These are phyloP conservation scores for Teratosphaeria viscida DNA, from an alignment of 2,329 filamentous ascomycete species.

Conservation along the genomic window DNA sequence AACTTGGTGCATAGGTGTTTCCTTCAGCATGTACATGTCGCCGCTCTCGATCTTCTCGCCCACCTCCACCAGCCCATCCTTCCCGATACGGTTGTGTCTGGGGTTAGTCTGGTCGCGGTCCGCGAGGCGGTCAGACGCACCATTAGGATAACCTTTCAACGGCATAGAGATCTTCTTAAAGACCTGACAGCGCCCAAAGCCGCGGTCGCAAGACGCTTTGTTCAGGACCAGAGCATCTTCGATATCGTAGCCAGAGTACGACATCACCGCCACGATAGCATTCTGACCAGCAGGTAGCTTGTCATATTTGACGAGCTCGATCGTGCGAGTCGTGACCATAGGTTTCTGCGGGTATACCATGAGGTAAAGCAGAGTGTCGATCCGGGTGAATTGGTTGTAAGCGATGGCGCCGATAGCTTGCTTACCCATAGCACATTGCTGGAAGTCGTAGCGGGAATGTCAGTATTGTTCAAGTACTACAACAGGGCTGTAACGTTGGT, in stretches of 20 bases:
- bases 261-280: constrained; percentile 97
- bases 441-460: not conserved
- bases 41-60: constrained; percentile 68
- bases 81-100: constrained; percentile 60
- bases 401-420: constrained; percentile 98
- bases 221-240: constrained; percentile 96
- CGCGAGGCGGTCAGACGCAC: constrained; percentile 53
- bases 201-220: constrained; percentile 88
- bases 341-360: constrained; percentile 97
- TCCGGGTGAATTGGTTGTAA: constrained; percentile 94
- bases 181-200: constrained; percentile 95
- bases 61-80: constrained; percentile 81
- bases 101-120: constrained; percentile 42
- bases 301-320: constrained; percentile 93
- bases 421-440: constrained; percentile 95
- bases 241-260: constrained; percentile 97
- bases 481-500: constrained; percentile 29
- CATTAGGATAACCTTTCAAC: constrained; percentile 81
- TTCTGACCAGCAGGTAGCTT: constrained; percentile 95
- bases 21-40: constrained; percentile 85
- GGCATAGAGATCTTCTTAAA: constrained; percentile 87
- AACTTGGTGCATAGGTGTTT: constrained; percentile 69
- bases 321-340: constrained; percentile 94
- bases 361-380: constrained; percentile 90
- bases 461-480: constrained; percentile 41